Evolutionary conservation across 1,139 yeast genomes (phyloP).

Genomic region (Debaryomyces sp.): DNA sequence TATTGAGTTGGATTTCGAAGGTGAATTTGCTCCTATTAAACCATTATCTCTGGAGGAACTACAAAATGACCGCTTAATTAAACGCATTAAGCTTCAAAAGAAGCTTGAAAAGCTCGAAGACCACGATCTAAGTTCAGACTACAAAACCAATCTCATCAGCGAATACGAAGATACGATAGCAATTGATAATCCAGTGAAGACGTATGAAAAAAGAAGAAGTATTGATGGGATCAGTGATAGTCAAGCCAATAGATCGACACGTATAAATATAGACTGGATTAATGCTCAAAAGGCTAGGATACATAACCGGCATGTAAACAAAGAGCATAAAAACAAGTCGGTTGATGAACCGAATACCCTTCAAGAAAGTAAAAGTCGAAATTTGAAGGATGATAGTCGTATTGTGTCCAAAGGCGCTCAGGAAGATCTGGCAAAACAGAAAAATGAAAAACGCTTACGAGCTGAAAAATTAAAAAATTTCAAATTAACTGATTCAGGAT

Average conservation of each 20-base stretch:
- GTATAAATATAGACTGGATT: not conserved
- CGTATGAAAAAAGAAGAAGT: not conserved
- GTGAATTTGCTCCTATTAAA: constrained; percentile 33
- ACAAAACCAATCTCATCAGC: constrained; percentile 6
- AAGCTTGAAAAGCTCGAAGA: constrained; percentile 10
- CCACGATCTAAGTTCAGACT: constrained; percentile 1
- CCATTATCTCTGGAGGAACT: constrained; percentile 23
- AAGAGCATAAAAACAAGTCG: not conserved
- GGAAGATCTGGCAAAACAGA: not conserved
- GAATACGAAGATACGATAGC: not conserved
- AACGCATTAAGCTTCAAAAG: constrained; percentile 16
- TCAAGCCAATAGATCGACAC: not conserved
- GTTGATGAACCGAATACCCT: not conserved
- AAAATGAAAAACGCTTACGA: not conserved
- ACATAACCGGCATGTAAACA: not conserved
- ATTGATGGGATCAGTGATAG: constrained; percentile 5
- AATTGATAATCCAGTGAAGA: not conserved
- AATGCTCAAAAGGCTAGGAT: not conserved
- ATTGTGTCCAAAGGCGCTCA: not conserved
- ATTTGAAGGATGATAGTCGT: not conserved
- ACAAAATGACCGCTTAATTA: constrained; percentile 21
- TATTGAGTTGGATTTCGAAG: constrained; percentile 27
- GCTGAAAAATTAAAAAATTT: constrained; percentile 6
- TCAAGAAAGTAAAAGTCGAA: not conserved
- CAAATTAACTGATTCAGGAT: constrained; percentile 13